Base-by-base conservation (phyloP, 208 protist genomes). In the Wallacemonas rigidus region DNA sequence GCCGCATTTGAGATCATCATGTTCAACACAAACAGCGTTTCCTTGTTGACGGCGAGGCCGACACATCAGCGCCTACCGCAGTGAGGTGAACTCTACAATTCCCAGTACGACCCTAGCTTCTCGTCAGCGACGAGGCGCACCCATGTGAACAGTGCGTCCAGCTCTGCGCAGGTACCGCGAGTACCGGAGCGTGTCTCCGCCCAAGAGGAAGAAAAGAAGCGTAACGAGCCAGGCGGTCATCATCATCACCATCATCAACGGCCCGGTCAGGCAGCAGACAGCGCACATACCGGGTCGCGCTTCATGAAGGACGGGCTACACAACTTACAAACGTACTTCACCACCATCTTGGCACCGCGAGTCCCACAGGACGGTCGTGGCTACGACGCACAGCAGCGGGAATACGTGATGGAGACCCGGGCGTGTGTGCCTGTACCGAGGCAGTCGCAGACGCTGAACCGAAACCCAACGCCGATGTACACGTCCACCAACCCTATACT, bases 311-410 rank as follows among this genome's bases (percentile, higher is more conserved):
- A 8, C 39, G 74, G 74, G 0, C 39, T 74, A 15, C 68, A 60
- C 35, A 71, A 71, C 12, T 47, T 79, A 39, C 68, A 71, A 60
- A 79, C 69, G 35, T 79, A 71, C 56, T 60, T 79, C 60, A 58
- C 26, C 36, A 70, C 65, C 15, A 39, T 79, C 53, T 67, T 79
- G 12, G 43, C 5, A 3, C 6, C n/a, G 6, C 6, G 5, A 5
- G 6, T 4, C n/a, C 53, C 47, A 6, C 8, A 4, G 48, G 26
- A 15, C 51, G 38, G 5, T 36, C 39, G 44, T 4, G 12, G 60
- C 65, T 35, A 47, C 38, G 50, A 50, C 56, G 51, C 50, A n/a
- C 45, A 50, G 56, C 45, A 3, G 15, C 51, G 60, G 3, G n/a
- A 9, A 3, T 35, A 5, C 15, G 6, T 15, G 69, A 12, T 12